Percentiles rank a stretch among this genome's conserved stretches.
phyloP scores from a whole-genome alignment of 2,329 filamentous ascomycete species.

The Aspergillus sp. region DNA sequence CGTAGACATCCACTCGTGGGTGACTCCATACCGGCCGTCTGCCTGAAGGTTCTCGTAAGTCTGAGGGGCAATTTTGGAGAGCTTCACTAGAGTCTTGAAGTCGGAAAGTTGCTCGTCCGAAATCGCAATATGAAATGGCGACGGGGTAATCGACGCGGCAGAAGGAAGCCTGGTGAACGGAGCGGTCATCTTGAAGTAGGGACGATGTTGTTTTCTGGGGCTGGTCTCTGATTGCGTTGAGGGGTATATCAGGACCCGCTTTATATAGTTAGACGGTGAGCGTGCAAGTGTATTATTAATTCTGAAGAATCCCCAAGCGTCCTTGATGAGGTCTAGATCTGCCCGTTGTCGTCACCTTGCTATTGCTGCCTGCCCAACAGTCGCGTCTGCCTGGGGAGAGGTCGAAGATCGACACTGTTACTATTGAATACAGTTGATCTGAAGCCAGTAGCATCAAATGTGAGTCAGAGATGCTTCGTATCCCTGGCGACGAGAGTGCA shows the following conservation, averaged over 20 bases:
- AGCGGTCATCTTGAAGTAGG: conserved; percentile 20
- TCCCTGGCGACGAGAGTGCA: neutral
- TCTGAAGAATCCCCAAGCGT: neutral
- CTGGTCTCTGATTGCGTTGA: neutral
- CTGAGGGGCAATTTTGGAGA: conserved; percentile 50
- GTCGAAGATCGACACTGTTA: too few relatives aligned
- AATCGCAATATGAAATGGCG: conserved; percentile 45
- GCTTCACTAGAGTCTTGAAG: conserved; percentile 48
- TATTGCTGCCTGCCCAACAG: too few relatives aligned
- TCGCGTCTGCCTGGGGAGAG: too few relatives aligned
- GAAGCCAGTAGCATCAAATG: too few relatives aligned
- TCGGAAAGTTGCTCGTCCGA: conserved; percentile 47
- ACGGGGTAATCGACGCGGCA: conserved; percentile 35
- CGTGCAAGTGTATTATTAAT: neutral
- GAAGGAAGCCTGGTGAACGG: conserved; percentile 35
- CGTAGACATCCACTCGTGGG: conserved; percentile 47
- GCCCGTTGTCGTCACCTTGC: too few relatives aligned
- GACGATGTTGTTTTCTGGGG: neutral
- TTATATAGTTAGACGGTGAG: neutral
- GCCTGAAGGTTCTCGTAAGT: conserved; percentile 50
- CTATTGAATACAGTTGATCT: too few relatives aligned
- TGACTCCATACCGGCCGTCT: conserved; percentile 48
- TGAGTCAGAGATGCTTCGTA: neutral
- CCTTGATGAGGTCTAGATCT: too few relatives aligned
- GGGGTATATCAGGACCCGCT: neutral